Evolutionary conservation across 2,329 filamentous ascomycete species (phyloP), one percentile per base, ranked within the genome.

Genomic region (Hypomyces perniciosus): DNA sequence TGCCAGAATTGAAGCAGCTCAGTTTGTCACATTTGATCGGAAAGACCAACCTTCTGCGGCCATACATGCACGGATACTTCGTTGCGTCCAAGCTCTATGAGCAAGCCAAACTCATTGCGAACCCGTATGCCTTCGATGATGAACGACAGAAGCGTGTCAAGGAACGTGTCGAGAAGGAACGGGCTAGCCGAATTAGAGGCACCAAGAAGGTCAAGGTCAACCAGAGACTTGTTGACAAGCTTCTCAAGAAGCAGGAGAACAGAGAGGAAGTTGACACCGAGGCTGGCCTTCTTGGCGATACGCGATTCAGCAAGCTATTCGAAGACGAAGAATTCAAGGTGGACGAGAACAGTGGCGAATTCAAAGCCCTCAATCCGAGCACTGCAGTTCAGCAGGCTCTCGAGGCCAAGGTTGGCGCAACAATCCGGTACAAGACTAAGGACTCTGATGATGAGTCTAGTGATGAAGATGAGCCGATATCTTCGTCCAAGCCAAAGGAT

Each of bases 11-110:
- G 48, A 87, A 88, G 61, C 82, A 85, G 34, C 80, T 99, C 58
- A 95, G 89, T 65, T 70, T 99, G 63, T 85, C 88, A 48, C 92
- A 97, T 65, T 77, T 99, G 44, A 80, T 99, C 51, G 92, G 92
- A 57, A 91, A 90, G 61, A 95, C 90, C 29, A 93, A 88, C 63
- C 74, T 97, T 20, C 75, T 99, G 38, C 81, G 92, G 41, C 93
- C 93, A 40, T 99, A 99, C 66, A 99, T 99, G 95, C 93, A 99
- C 67, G 95, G 93, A 60, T 97, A 93, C 77, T 99, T 99, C 72
- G 91, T 99, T 44, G 89, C 88, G 34, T 92, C 95, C 61, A 90
- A 91, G 63, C 72, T 99, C 28, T 97, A 99, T 68, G 95, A 99
- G 65, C 91, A 99, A 68, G 93, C 93, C 13, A 79, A 88, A 50